phyloP scores from a whole-genome alignment of 257 asterid species.

The Nicotiana noctiflora region DNA sequence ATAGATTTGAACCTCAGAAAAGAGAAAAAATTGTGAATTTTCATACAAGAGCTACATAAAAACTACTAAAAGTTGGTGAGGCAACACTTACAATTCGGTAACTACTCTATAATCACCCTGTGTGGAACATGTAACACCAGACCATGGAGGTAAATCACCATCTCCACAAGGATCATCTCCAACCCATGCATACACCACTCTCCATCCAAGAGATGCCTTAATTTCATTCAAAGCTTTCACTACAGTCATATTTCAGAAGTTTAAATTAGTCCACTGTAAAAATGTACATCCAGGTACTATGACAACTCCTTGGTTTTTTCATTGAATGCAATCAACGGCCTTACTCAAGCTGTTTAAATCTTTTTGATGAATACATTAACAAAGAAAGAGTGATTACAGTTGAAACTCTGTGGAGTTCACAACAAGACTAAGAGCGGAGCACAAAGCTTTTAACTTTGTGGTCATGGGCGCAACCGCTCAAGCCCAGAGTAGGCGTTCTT shows the following conservation, averaged over 20 bases:
- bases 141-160: conserved; percentile 91
- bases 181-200: conserved; percentile 98
- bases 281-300: not conserved
- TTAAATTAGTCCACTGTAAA: not conserved
- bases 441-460: not conserved
- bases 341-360: not conserved
- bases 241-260: conserved; percentile 19
- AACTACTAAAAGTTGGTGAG: not conserved
- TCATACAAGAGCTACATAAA: not conserved
- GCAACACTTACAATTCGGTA: conserved; percentile 75
- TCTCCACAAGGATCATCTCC: conserved; percentile 99
- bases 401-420: not conserved
- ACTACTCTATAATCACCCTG: conserved; percentile 88
- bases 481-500: not conserved
- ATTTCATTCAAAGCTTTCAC: conserved; percentile 94
- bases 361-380: not conserved
- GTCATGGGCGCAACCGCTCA: not conserved
- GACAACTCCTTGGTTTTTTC: not conserved
- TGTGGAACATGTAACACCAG: conserved; percentile 85
- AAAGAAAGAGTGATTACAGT: not conserved
- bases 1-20: not conserved
- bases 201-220: conserved; percentile 98
- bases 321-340: not conserved
- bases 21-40: too few species aligned
- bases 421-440: not conserved